Conservation (phyloP, 2,329 filamentous ascomycete genomes). For the Calonectria pseudoreteaudii region DNA sequence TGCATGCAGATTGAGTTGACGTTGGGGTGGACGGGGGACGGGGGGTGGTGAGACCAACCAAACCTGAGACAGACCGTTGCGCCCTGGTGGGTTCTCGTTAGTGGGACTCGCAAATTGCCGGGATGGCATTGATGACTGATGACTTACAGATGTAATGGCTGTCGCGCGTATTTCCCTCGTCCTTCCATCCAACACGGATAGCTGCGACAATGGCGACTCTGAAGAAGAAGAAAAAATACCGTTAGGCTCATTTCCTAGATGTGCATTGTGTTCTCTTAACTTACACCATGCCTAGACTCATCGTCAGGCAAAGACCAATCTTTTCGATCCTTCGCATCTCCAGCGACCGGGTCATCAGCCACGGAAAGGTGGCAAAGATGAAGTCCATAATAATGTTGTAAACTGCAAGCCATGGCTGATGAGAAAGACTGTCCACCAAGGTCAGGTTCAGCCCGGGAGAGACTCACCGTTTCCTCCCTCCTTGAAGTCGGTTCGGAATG, state of each 20-base stretch:
- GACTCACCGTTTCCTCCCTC: constrained; percentile 62
- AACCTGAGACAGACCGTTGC: constrained; percentile 42
- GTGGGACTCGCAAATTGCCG: neutral
- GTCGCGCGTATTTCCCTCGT: constrained; percentile 58
- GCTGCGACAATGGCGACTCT: constrained; percentile 61
- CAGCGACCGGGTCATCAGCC: constrained; percentile 60
- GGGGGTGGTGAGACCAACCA: constrained; percentile 26
- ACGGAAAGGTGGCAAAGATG: constrained; percentile 61
- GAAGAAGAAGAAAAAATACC: neutral
- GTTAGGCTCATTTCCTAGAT: neutral
- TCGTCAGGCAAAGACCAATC: constrained; percentile 60
- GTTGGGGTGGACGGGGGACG: no score
- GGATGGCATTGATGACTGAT: neutral
- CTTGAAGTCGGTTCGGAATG: constrained; percentile 58
- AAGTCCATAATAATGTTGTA: constrained; percentile 68
- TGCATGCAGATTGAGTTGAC: neutral
- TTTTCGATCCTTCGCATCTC: constrained; percentile 62
- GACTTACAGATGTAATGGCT: constrained; percentile 58
- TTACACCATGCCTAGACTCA: constrained; percentile 63
- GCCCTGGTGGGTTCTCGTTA: constrained; percentile 28
- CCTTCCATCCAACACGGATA: constrained; percentile 62
- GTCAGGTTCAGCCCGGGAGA: neutral
- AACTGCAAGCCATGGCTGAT: constrained; percentile 45
- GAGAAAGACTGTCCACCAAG: neutral
- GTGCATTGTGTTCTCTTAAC: constrained; percentile 2